These are phyloP conservation scores for Cordyceps militaris DNA, from an alignment of 2,329 filamentous ascomycete genomes.

Conservation along the genomic window DNA sequence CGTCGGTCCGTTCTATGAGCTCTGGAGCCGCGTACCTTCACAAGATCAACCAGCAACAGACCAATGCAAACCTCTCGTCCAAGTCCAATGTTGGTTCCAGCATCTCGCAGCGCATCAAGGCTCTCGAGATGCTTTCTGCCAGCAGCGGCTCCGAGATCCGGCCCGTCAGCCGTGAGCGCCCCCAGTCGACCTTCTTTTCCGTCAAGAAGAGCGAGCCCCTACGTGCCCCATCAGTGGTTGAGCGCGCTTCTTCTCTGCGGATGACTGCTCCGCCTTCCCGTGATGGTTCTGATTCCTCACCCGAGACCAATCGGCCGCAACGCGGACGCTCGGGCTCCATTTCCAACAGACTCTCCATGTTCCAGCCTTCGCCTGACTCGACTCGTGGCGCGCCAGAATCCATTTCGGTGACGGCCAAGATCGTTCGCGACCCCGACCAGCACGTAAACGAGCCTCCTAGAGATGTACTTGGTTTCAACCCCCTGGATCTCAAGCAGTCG, in stretches of 20 bases:
- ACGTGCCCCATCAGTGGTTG: slow-evolving; percentile 38
- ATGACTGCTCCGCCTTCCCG: slow-evolving; percentile 26
- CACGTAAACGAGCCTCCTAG: slow-evolving; percentile 32
- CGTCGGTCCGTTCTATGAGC: slow-evolving; percentile 46
- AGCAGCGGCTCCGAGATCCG: slow-evolving; percentile 21
- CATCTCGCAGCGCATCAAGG: slow-evolving; percentile 92
- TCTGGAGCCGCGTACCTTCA: slow-evolving; percentile 50
- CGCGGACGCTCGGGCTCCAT: slow-evolving; percentile 48
- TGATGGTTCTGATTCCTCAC: slow-evolving; percentile 39
- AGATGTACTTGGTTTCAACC: slow-evolving; percentile 37
- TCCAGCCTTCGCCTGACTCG: slow-evolving; percentile 34
- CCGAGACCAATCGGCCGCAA: slow-evolving; percentile 31
- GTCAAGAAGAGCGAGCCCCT: slow-evolving; percentile 45
- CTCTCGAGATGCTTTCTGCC: slow-evolving; percentile 70
- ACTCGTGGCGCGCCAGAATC: slow-evolving; percentile 58
- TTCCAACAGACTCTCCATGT: slow-evolving; percentile 49
- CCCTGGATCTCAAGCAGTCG: slow-evolving; percentile 51
- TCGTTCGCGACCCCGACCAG: slow-evolving; percentile 57
- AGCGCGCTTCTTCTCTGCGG: slow-evolving; percentile 33
- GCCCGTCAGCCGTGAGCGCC: slow-evolving; percentile 29
- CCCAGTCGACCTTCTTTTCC: slow-evolving; percentile 52
- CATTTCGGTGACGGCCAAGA: slow-evolving; percentile 81
- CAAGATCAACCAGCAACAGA: slow-evolving; percentile 41
- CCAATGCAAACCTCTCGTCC: slow-evolving; percentile 39
- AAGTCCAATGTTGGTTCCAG: slow-evolving; percentile 81